Evolutionary conservation across 2,329 filamentous ascomycete genomes (phyloP).

Genomic region (Didymella pomorum): DNA sequence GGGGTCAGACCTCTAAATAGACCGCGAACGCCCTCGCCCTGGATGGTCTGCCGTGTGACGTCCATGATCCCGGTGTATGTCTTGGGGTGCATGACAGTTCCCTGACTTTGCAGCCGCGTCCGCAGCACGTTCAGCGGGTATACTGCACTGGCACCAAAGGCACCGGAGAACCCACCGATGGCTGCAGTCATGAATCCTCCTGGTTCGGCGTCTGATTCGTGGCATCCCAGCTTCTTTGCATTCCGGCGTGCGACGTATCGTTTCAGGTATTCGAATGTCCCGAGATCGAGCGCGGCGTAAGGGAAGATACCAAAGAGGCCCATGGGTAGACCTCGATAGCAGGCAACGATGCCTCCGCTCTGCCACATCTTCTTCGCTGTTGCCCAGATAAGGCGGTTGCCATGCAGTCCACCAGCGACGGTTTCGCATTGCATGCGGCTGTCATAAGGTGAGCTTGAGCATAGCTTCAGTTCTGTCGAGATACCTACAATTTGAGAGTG

Average conservation of each 20-base stretch:
- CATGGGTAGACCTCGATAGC: slow-evolving; percentile 93
- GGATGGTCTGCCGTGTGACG: slow-evolving; percentile 82
- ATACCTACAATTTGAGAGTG: slow-evolving; percentile 74
- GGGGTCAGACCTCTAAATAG: slow-evolving; percentile 95
- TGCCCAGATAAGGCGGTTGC: slow-evolving; percentile 80
- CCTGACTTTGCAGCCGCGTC: slow-evolving; percentile 91
- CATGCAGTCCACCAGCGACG: slow-evolving; percentile 82
- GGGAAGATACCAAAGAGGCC: slow-evolving; percentile 96
- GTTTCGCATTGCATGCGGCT: slow-evolving; percentile 91
- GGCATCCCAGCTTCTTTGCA: slow-evolving; percentile 72
- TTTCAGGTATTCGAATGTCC: slow-evolving; percentile 94
- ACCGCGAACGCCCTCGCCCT: slow-evolving; percentile 82
- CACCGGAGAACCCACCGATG: slow-evolving; percentile 90
- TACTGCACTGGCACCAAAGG: slow-evolving; percentile 89
- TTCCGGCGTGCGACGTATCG: slow-evolving; percentile 73
- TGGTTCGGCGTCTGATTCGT: slow-evolving; percentile 79
- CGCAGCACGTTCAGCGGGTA: slow-evolving; percentile 95
- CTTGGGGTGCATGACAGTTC: slow-evolving; percentile 86
- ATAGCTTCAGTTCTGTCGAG: not conserved
- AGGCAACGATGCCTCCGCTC: slow-evolving; percentile 75
- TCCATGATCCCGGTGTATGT: slow-evolving; percentile 93
- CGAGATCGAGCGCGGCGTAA: slow-evolving; percentile 95
- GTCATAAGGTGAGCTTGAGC: slow-evolving; percentile 10
- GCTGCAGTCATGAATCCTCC: slow-evolving; percentile 85
- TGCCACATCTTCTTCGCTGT: slow-evolving; percentile 89